phyloP scores from a whole-genome alignment of 495 filamentous ascomycete genomes.

The Bryoglossum gracile region DNA sequence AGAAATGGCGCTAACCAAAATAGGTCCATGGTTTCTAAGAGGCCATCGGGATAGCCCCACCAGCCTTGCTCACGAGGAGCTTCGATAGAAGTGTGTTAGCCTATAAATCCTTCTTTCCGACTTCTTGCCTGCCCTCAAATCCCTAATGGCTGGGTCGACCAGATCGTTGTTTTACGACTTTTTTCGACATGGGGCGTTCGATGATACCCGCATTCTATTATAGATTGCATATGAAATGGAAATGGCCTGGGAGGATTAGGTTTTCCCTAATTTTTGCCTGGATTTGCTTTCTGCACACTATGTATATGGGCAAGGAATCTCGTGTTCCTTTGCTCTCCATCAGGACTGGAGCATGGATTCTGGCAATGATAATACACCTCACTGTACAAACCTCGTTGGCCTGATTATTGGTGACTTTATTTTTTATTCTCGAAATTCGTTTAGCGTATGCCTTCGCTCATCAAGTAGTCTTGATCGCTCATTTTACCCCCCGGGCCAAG shows the following conservation, averaged over 20 bases:
- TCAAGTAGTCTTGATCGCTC: too few relatives aligned
- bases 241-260: conserved; percentile 18
- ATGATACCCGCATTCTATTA: conserved; percentile 29
- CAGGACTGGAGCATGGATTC: conserved; percentile 21
- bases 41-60: conserved; percentile 29
- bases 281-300: conserved; percentile 4
- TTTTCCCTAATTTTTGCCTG: conserved; percentile 13
- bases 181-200: conserved; percentile 29
- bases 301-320: conserved; percentile 15
- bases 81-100: conserved; percentile 23
- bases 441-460: background rate
- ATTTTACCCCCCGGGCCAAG: too few relatives aligned
- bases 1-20: too few relatives aligned
- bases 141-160: conserved; percentile 23
- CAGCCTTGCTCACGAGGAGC: conserved; percentile 22
- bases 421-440: too few relatives aligned
- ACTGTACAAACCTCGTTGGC: conserved; percentile 2
- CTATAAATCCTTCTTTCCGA: conserved; percentile 15
- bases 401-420: conserved; percentile 6
- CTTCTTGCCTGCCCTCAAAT: conserved; percentile 24
- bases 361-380: conserved; percentile 15
- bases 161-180: conserved; percentile 30
- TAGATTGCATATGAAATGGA: conserved; percentile 24
- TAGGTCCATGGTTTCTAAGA: conserved; percentile 87
- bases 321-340: conserved; percentile 15